A percentile compares a stretch with the other conserved stretches of the same genome.
Conservation (phyloP, 257 asterid species). For the Anisodus acutangulus region DNA sequence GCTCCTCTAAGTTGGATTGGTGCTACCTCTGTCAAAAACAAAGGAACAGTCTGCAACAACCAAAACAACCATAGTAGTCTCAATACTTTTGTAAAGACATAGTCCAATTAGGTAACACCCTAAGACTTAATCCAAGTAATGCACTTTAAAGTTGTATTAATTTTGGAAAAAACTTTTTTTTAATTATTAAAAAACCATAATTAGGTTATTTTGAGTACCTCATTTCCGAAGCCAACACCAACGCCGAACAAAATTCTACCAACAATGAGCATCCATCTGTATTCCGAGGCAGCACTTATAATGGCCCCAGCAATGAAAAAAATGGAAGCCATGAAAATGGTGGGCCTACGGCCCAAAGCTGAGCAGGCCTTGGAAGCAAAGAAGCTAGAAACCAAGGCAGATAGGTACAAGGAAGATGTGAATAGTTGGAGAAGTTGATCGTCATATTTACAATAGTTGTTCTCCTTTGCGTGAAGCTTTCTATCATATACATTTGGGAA, state of each 20-base stretch:
- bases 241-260: slow-evolving; percentile 74
- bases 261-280: slow-evolving; percentile 50
- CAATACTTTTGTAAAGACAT: too few species aligned
- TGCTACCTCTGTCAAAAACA: slow-evolving; percentile 81
- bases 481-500: slow-evolving; percentile 59
- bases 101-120: too few species aligned
- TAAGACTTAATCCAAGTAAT: too few species aligned
- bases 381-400: slow-evolving; percentile 75
- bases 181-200: neutral
- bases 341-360: slow-evolving; percentile 59
- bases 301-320: slow-evolving; percentile 63
- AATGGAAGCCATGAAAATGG: slow-evolving; percentile 56
- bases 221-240: slow-evolving; percentile 90
- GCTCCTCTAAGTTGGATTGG: slow-evolving; percentile 80
- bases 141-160: too few species aligned
- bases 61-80: neutral
- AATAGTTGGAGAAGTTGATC: slow-evolving; percentile 79
- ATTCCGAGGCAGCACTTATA: slow-evolving; percentile 49
- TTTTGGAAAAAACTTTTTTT: neutral
- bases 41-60: slow-evolving; percentile 71
- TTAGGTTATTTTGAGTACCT: slow-evolving; percentile 43
- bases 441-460: slow-evolving; percentile 81
- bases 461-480: slow-evolving; percentile 47
- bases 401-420: slow-evolving; percentile 76
- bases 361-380: slow-evolving; percentile 74